Base-by-base conservation (phyloP, 352 stramenopile genomes). In the Globisporangium recalcitrans region DNA sequence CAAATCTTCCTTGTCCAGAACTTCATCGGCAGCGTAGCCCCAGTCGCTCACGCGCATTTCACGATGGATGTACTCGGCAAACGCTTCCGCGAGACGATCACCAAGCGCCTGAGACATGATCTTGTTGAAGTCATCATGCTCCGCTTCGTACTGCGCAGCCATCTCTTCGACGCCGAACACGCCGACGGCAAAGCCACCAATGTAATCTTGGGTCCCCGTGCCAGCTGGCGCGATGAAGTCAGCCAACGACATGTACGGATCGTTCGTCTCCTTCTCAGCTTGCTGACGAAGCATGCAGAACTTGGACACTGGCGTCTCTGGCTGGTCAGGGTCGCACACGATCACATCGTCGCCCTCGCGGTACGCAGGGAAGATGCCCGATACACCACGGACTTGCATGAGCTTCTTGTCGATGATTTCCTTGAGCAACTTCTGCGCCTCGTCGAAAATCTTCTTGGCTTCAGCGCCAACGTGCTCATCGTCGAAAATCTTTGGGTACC, bases 401-500 rank as follows among this genome's bases (percentile, higher is more conserved):
- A 82, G 79, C 67, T 98, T 98, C 60, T 98, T 84, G 26, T 77
- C 80, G 21, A 98, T 95, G 59, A 98, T 98, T 58, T 98, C 65
- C 31, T 98, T 85, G 63, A 99, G 80, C 67, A 99, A 88, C 36
- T 73, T 82, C 69, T 98, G 93, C 0, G 91, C 97, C 73, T 99
- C 96, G 70, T 98, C 82, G 65, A 98, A 98, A 13, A 99, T 78
- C 76, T 98, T 98, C 69, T 96, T 96, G 9, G 97, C 97, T 68
- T 99, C 97, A 6, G 62, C 71, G 48, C 96, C 96, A 6, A 99
- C 96, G 24, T 82, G 77, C 65, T 98, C 90, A 68, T 99, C 97
- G 60, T 98, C 91, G 73, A 99, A 99, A 62, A 99, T 99, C 80
- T 98, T 98, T 7, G 96, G 96, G 71, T 99, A 99, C 21, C 95